These are phyloP conservation scores for Rosa lucieae DNA, from an alignment of 306 rosid genomes.

Conservation along the genomic window DNA sequence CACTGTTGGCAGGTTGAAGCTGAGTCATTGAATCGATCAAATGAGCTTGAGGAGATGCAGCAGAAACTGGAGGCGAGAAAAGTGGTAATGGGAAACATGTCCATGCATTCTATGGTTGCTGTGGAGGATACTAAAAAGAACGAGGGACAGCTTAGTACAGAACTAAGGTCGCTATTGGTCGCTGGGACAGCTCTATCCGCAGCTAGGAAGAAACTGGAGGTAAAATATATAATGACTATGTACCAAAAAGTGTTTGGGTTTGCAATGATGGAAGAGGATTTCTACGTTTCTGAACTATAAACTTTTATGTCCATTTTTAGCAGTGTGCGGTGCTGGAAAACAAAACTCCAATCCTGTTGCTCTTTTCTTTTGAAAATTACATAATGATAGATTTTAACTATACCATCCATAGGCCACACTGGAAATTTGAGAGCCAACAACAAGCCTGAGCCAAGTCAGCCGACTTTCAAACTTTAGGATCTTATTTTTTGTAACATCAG, in stretches of 20 bases:
- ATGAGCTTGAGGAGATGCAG: constrained; percentile 79
- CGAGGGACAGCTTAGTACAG: constrained; percentile 69
- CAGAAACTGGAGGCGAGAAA: constrained; percentile 75
- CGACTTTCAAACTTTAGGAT: neutral
- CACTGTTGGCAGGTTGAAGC: constrained; percentile 68
- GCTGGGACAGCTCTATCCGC: constrained; percentile 80
- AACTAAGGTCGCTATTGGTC: constrained; percentile 76
- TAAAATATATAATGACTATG: constrained; percentile 23
- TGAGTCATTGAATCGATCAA: constrained; percentile 62
- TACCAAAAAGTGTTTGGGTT: constrained; percentile 11
- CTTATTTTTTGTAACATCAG: neutral
- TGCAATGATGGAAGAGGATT: neutral
- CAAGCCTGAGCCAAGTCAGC: neutral
- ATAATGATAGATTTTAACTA: neutral
- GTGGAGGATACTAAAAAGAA: constrained; percentile 66
- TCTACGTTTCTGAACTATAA: neutral
- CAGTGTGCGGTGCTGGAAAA: no score
- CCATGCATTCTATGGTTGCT: constrained; percentile 45
- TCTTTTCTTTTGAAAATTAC: neutral
- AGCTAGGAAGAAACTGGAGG: constrained; percentile 77
- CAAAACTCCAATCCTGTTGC: neutral
- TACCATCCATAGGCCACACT: neutral
- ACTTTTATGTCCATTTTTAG: neutral
- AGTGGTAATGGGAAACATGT: constrained; percentile 48
- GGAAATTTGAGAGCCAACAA: neutral